phyloP scores from a whole-genome alignment of 2,329 filamentous ascomycete genomes.

The Lasiodiplodia gonubiensis region DNA sequence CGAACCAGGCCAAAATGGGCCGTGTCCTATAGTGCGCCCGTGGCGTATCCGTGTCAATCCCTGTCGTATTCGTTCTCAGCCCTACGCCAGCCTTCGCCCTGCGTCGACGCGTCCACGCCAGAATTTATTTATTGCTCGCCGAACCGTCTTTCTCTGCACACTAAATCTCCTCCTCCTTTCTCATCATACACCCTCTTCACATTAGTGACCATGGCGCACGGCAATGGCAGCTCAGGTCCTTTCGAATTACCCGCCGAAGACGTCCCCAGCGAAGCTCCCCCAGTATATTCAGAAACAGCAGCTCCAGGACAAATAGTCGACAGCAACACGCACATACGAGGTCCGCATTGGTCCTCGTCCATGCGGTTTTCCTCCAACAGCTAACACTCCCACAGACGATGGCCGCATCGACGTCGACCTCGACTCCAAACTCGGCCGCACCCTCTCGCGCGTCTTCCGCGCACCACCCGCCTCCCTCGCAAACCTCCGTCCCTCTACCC shows the following conservation, averaged over 20 bases:
- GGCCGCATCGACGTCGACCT: slow-evolving; percentile 39
- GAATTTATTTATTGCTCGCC: neutral
- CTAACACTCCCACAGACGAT: slow-evolving; percentile 27
- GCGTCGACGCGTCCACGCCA: neutral
- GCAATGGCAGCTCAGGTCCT: neutral
- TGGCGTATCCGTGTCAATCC: neutral
- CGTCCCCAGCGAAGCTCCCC: slow-evolving; percentile 3
- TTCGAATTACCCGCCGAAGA: slow-evolving; percentile 5
- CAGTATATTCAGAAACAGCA: slow-evolving; percentile 1
- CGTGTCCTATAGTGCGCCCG: neutral
- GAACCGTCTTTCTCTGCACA: neutral
- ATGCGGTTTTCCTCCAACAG: neutral
- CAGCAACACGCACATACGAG: neutral
- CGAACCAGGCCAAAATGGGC: neutral
- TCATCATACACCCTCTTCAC: neutral
- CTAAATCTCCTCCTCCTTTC: neutral
- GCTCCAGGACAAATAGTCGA: neutral
- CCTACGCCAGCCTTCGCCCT: neutral
- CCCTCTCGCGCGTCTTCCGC: slow-evolving; percentile 13
- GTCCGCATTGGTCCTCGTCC: neutral
- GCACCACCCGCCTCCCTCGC: neutral
- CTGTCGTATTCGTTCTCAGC: slow-evolving; percentile 16
- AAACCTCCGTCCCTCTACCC: neutral
- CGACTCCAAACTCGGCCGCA: slow-evolving; percentile 31
- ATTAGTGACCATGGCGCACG: neutral